Percentiles rank a stretch among this genome's conserved stretches.
These are phyloP conservation scores for Gyrodon lividus DNA, from an alignment of 768 basidiomycete genomes.

Conservation along the genomic window DNA sequence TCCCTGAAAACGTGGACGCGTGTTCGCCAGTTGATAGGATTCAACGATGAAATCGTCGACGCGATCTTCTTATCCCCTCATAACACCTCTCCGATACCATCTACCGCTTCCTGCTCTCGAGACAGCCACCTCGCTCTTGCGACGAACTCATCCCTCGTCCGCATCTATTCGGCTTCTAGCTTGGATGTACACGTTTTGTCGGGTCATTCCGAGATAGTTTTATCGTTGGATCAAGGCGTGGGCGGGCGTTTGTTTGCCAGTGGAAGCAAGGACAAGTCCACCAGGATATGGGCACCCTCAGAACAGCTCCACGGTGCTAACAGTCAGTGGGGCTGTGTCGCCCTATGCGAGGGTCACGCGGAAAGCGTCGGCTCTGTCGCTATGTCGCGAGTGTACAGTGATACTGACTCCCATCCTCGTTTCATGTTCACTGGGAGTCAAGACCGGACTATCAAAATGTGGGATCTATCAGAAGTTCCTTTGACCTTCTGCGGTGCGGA, in stretches of 20 bases:
- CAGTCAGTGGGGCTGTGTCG: conserved; percentile 62
- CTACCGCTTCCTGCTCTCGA: conserved; percentile 22
- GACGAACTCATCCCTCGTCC: conserved; percentile 96
- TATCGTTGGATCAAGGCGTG: conserved; percentile 71
- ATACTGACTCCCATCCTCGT: conserved; percentile 33
- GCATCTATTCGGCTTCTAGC: conserved; percentile 74
- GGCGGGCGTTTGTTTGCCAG: conserved; percentile 77
- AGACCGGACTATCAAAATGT: conserved; percentile 97
- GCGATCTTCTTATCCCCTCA: conserved; percentile 67
- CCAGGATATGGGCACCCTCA: conserved; percentile 71
- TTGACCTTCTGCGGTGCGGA: conserved; percentile 28
- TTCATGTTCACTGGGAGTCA: conserved; percentile 97
- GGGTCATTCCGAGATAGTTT: conserved; percentile 90
- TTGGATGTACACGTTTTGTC: conserved; percentile 84
- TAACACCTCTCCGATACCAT: conserved; percentile 22
- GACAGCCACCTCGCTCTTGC: conserved; percentile 88
- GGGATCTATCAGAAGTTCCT: conserved; percentile 74
- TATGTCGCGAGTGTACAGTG: conserved; percentile 52
- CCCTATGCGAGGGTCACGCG: conserved; percentile 88
- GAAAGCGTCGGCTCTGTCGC: conserved; percentile 92
- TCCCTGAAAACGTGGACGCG: conserved; percentile 66
- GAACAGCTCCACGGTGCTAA: conserved; percentile 6
- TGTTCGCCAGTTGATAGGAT: conserved; percentile 86
- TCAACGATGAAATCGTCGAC: conserved; percentile 98
- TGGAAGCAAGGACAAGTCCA: conserved; percentile 90